Percentiles rank a stretch among this genome's conserved stretches.
phyloP scores from a whole-genome alignment of 306 rosid species.

The Cucurbita pepo region DNA sequence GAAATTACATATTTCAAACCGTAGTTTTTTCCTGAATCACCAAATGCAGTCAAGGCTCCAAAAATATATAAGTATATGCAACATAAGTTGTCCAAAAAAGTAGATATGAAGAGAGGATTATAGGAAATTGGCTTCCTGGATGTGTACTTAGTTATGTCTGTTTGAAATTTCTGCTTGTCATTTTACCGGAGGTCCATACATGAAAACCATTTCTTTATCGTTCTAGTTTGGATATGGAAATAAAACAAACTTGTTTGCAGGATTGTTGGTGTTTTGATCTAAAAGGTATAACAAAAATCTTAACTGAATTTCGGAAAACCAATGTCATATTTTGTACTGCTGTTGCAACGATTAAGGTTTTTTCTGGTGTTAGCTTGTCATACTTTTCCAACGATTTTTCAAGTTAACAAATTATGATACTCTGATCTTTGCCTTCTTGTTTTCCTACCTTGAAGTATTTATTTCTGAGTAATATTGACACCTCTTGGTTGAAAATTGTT shows the following conservation, averaged over 20 bases:
- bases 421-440: not conserved
- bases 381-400: not conserved
- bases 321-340: not conserved
- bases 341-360: not conserved
- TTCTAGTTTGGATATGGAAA: not conserved
- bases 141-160: not conserved
- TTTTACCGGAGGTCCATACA: not conserved
- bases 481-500: not conserved
- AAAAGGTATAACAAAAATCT: not conserved
- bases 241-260: not conserved
- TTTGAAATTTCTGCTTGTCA: not conserved
- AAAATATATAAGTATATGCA: not conserved
- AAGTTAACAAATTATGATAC: not conserved
- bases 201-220: not conserved
- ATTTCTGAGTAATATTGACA: not conserved
- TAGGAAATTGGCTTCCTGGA: not conserved
- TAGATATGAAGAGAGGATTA: not conserved
- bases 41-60: not conserved
- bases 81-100: not conserved
- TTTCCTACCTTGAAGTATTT: not conserved
- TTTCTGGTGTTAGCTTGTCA: not conserved
- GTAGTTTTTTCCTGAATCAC: not conserved
- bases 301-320: not conserved
- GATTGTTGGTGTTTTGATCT: not conserved
- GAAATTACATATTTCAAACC: not conserved